Evolutionary conservation across 148 eudicot species (phyloP).

Genomic region (Gaultheria prostrata): DNA sequence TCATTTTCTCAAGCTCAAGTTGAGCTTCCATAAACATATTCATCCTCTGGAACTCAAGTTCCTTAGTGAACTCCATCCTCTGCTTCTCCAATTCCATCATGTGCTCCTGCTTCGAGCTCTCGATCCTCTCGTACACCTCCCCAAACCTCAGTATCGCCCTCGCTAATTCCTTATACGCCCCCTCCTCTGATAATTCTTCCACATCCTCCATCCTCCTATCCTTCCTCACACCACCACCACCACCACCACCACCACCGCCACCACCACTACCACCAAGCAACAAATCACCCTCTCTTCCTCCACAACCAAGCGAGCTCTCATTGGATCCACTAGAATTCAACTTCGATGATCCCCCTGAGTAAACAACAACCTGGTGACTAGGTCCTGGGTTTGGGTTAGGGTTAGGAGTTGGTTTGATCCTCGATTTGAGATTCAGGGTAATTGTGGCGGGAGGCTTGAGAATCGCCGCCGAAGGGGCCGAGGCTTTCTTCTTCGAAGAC

Average conservation of each 20-base stretch:
- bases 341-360: conserved; percentile 22
- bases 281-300: conserved; percentile 26
- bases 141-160: conserved; percentile 49
- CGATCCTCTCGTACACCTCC: conserved; percentile 58
- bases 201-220: conserved; percentile 16
- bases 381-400: neutral
- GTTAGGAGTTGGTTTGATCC: neutral
- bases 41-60: conserved; percentile 60
- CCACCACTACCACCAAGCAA: conserved; percentile 26
- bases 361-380: neutral
- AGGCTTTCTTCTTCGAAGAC: conserved; percentile 4
- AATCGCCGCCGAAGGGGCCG: conserved; percentile 22
- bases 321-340: conserved; percentile 21
- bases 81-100: conserved; percentile 56
- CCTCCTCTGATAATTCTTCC: conserved; percentile 14
- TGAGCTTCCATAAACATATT: conserved; percentile 56
- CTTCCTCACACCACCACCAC: conserved; percentile 27
- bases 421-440: conserved; percentile 65
- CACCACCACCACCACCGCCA: conserved; percentile 11
- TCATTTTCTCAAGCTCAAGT: conserved; percentile 35
- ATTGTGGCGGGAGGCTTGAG: conserved; percentile 28
- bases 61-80: conserved; percentile 61
- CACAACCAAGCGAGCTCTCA: conserved; percentile 33
- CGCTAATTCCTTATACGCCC: conserved; percentile 34
- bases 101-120: conserved; percentile 48